Base-by-base conservation (phyloP, 352 stramenopile species). In the Pythium guiyangense region DNA sequence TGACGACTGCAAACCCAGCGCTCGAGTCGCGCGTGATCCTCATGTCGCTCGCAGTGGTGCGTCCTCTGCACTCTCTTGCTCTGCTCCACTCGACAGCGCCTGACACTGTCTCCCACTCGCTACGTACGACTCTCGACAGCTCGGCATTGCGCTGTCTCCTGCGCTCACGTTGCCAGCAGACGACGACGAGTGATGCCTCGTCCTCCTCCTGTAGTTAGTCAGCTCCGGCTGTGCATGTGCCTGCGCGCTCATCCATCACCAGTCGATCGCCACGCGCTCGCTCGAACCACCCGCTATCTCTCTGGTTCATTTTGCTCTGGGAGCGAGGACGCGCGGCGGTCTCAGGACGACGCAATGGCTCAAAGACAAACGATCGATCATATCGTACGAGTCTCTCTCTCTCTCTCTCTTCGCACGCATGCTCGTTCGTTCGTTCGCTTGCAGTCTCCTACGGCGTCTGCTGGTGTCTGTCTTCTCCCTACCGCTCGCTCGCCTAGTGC, bases 41-140 rank as follows among this genome's bases (percentile, higher is more conserved):
- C 50, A 92, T 90, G 82, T 92, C 79, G 29, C 54, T 81, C 42
- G 77, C 82, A 34, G 69, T 81, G 64, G 80, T 90, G 63, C 65
- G 77, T 79, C 31, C 35, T 17, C 31, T n/a, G n/a, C n/a, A n/a
- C n/a, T n/a, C n/a, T n/a, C n/a, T n/a, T n/a, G n/a, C n/a, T n/a
- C n/a, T n/a, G 31, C 47, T 49, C 20, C 27, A 22, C 0, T 22
- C 22, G 22, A 22, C 22, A 22, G 22, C 29, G 27, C 10, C 49
- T 62, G 12, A 39, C 25, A 17, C 49, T 15, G 18, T 40, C 15
- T 14, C n/a, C 34, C 37, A 11, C 54, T 54, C 20, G 37, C 47
- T 44, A 4, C 54, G 34, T 57, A 45, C 60, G 1, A 44, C n/a
- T n/a, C n/a, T n/a, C 51, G 18, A 66, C 37, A 90, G 79, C 63